Conservation (phyloP, 1,139 yeast species). For the Candida tunisiensis region DNA sequence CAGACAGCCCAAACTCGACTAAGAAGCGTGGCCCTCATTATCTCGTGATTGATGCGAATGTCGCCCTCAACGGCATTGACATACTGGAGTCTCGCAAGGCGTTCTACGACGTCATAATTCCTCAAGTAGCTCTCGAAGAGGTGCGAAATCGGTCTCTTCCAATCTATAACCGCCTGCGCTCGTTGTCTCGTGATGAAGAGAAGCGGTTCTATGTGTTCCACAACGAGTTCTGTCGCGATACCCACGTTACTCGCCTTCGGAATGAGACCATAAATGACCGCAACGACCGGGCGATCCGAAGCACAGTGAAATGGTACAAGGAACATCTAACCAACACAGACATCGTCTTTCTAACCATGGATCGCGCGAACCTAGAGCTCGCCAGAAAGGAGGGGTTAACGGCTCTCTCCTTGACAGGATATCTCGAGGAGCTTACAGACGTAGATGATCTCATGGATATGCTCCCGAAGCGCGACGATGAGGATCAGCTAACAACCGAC, state of each 20-base stretch:
- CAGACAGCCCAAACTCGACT: conserved; percentile 33
- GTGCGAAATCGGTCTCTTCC: conserved; percentile 81
- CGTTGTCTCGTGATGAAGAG: conserved; percentile 43
- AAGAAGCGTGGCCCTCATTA: conserved; percentile 54
- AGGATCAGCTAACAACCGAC: conserved; percentile 14
- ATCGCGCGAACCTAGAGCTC: conserved; percentile 43
- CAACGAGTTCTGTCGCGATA: conserved; percentile 70
- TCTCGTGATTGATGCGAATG: conserved; percentile 73
- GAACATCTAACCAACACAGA: conserved; percentile 35
- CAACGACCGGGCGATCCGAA: conserved; percentile 82
- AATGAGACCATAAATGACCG: conserved; percentile 77
- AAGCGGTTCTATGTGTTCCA: conserved; percentile 86
- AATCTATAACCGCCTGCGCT: conserved; percentile 68
- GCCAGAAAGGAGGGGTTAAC: conserved; percentile 38
- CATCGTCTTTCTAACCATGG: conserved; percentile 62
- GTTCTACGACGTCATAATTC: conserved; percentile 78
- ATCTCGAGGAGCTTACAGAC: conserved; percentile 57
- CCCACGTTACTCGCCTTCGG: conserved; percentile 44
- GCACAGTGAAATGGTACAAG: conserved; percentile 54
- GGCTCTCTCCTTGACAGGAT: conserved; percentile 44
- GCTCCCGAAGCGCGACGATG: conserved; percentile 32
- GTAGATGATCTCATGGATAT: conserved; percentile 67
- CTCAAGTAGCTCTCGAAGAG: conserved; percentile 90
- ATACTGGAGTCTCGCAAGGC: conserved; percentile 61
- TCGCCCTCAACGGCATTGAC: conserved; percentile 80